Conservation (phyloP, 768 basidiomycete species). For the Suillus cothurnatus region DNA sequence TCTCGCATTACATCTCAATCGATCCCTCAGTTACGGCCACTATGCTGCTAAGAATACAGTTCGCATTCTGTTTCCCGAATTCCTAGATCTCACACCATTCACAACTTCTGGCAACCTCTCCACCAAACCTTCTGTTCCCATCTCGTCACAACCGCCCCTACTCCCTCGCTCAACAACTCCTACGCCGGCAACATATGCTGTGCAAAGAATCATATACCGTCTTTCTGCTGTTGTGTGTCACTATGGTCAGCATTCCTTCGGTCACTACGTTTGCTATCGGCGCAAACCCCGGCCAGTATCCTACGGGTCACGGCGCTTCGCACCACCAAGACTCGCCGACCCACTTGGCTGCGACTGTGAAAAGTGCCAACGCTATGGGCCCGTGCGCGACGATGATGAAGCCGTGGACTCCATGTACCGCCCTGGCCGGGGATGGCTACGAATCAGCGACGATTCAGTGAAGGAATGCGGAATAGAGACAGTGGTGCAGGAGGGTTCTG, state of each 20-base stretch:
- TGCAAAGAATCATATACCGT: slow-evolving; percentile 77
- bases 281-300: slow-evolving; percentile 66
- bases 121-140: slow-evolving; percentile 65
- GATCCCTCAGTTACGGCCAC: slow-evolving; percentile 81
- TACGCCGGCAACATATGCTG: slow-evolving; percentile 53
- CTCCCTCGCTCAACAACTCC: slow-evolving; percentile 54
- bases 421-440: slow-evolving; percentile 76
- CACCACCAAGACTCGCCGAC: slow-evolving; percentile 41
- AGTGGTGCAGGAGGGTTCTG: slow-evolving; percentile 73
- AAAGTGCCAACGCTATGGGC: slow-evolving; percentile 48
- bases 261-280: slow-evolving; percentile 92
- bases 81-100: slow-evolving; percentile 88
- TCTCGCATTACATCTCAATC: slow-evolving; percentile 87
- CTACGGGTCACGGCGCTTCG: slow-evolving; percentile 40
- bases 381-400: slow-evolving; percentile 60
- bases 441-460: slow-evolving; percentile 86
- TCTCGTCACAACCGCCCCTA: slow-evolving; percentile 62
- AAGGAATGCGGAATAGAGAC: slow-evolving; percentile 72
- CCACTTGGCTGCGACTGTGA: slow-evolving; percentile 50
- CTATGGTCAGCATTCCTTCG: slow-evolving; percentile 89
- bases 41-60: slow-evolving; percentile 84
- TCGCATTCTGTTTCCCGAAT: slow-evolving; percentile 79
- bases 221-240: slow-evolving; percentile 88
- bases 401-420: slow-evolving; percentile 30
- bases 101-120: slow-evolving; percentile 82